These are phyloP conservation scores for Colletotrichum cuscutae DNA, from an alignment of 2,329 filamentous ascomycete species.

Conservation along the genomic window DNA sequence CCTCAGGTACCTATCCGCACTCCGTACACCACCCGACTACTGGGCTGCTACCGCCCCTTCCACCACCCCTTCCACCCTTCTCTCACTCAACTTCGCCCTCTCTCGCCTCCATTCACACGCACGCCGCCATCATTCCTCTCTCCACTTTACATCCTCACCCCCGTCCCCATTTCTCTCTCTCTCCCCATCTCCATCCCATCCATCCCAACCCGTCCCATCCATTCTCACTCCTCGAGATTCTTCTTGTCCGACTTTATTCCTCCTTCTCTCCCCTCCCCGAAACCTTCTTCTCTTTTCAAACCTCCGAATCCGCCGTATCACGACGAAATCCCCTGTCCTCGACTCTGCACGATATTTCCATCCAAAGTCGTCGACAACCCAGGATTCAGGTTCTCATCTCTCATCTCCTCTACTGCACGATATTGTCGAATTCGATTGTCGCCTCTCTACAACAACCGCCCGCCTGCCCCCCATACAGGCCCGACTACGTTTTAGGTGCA, in stretches of 20 bases:
- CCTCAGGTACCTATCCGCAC: not conserved
- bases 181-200: slow-evolving; percentile 26
- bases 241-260: slow-evolving; percentile 18
- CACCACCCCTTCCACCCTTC: not conserved
- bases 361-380: slow-evolving; percentile 26
- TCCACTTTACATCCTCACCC: slow-evolving; percentile 32
- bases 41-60: too few species aligned
- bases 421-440: not conserved
- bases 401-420: not conserved
- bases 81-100: slow-evolving; percentile 13
- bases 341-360: slow-evolving; percentile 19
- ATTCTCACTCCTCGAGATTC: slow-evolving; percentile 28
- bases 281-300: slow-evolving; percentile 11
- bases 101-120: slow-evolving; percentile 31
- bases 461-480: not conserved
- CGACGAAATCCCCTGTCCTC: slow-evolving; percentile 27
- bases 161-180: not conserved
- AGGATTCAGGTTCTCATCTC: slow-evolving; percentile 33
- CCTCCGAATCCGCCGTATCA: slow-evolving; percentile 33
- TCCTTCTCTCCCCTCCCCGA: slow-evolving; percentile 1
- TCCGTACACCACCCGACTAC: too few species aligned
- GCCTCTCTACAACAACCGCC: not conserved
- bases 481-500: not conserved
- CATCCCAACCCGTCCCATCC: slow-evolving; percentile 34
- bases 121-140: slow-evolving; percentile 34